phyloP scores from a whole-genome alignment of 495 filamentous ascomycete genomes.

The Cercophora samala region DNA sequence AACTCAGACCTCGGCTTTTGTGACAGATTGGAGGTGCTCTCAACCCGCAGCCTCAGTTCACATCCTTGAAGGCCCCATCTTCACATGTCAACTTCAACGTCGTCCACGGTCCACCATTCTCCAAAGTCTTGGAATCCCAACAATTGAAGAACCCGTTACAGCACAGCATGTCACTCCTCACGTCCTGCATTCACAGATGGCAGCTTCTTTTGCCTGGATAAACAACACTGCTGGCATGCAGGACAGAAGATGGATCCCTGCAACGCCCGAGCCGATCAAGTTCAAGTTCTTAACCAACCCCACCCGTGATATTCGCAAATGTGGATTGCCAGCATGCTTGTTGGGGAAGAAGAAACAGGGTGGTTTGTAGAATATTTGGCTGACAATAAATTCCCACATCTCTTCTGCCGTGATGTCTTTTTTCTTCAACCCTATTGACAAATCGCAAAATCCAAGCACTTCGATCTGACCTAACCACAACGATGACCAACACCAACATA shows the following conservation, averaged over 20 bases:
- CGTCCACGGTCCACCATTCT: neutral
- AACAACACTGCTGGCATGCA: neutral
- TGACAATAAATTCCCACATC: neutral
- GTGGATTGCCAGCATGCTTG: neutral
- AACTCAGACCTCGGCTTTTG: neutral
- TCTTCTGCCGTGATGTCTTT: neutral
- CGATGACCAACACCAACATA: neutral
- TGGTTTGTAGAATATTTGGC: neutral
- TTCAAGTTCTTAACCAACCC: neutral
- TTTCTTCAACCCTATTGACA: neutral
- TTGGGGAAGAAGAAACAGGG: neutral
- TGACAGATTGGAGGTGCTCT: too few species aligned
- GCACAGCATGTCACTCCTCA: neutral
- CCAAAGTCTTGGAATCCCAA: conserved; percentile 6
- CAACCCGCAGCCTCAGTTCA: neutral
- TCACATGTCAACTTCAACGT: neutral
- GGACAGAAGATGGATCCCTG: neutral
- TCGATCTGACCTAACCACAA: neutral
- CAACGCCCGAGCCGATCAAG: neutral
- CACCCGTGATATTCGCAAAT: neutral
- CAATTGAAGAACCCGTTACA: neutral
- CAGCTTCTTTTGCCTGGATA: neutral
- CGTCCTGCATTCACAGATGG: neutral
- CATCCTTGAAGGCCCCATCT: neutral
- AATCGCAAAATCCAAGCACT: neutral